A percentile compares a stretch with the other conserved stretches of the same genome.
Evolutionary conservation across 2,329 filamentous ascomycete genomes (phyloP).

Genomic region (Penicillium corylophilum): DNA sequence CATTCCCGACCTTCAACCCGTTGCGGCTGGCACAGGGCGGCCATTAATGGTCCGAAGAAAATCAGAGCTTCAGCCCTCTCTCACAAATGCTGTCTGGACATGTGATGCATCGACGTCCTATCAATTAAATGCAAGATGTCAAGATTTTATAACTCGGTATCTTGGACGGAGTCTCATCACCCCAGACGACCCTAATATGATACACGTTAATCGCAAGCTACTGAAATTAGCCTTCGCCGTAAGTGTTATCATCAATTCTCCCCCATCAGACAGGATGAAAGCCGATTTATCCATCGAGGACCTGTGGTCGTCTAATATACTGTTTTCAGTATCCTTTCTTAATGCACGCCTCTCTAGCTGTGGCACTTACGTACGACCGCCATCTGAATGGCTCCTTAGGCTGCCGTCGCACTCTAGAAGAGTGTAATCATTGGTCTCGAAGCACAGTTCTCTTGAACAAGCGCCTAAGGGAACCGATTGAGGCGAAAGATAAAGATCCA

Average conservation of each 20-base stretch:
- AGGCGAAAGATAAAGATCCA: slow-evolving; percentile 41
- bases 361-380: slow-evolving; percentile 42
- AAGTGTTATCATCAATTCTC: slow-evolving; percentile 18
- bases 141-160: slow-evolving; percentile 46
- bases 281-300: background rate
- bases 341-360: slow-evolving; percentile 49
- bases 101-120: slow-evolving; percentile 33
- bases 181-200: slow-evolving; percentile 40
- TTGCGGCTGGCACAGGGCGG: slow-evolving; percentile 22
- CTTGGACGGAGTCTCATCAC: slow-evolving; percentile 39
- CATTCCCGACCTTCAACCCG: slow-evolving; percentile 41
- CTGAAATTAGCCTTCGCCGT: slow-evolving; percentile 42
- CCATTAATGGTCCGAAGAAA: slow-evolving; percentile 17
- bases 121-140: slow-evolving; percentile 41
- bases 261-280: background rate
- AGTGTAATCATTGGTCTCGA: slow-evolving; percentile 48
- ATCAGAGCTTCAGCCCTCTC: slow-evolving; percentile 21
- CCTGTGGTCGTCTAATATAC: slow-evolving; percentile 8
- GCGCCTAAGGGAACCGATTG: slow-evolving; percentile 36
- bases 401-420: slow-evolving; percentile 33
- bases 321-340: slow-evolving; percentile 42
- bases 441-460: slow-evolving; percentile 44
- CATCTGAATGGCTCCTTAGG: slow-evolving; percentile 19
- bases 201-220: slow-evolving; percentile 41
- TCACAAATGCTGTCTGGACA: slow-evolving; percentile 38